Percentiles rank a stretch among this genome's conserved stretches.
phyloP scores from a whole-genome alignment of 129 eudicot genomes.

The Artemisia argyi region DNA sequence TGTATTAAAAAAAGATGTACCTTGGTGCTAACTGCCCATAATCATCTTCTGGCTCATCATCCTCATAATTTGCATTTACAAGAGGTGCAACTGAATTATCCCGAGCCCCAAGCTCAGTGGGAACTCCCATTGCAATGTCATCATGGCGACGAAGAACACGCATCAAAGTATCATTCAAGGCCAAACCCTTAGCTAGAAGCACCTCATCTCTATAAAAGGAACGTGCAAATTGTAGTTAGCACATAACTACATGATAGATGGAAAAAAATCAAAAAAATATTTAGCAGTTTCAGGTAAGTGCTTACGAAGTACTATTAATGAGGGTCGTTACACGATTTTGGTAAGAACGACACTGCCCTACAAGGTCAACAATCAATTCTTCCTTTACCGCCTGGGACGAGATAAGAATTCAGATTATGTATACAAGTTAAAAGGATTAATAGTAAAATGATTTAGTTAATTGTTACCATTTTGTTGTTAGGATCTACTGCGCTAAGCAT shows the following conservation, averaged over 20 bases:
- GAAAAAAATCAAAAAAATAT: neutral
- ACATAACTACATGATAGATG: neutral
- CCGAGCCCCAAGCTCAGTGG: constrained; percentile 1
- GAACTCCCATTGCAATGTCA: constrained; percentile 54
- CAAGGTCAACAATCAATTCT: constrained; percentile 89
- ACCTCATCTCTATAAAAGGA: constrained; percentile 49
- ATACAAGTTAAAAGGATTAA: neutral
- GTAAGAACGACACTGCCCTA: constrained; percentile 84
- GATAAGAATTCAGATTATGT: neutral
- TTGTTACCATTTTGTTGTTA: constrained; percentile 54
- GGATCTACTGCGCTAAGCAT: constrained; percentile 85
- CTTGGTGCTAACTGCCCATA: constrained; percentile 63
- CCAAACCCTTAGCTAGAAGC: constrained; percentile 59
- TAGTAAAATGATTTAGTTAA: neutral
- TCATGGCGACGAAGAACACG: constrained; percentile 67
- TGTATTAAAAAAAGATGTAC: constrained; percentile 27
- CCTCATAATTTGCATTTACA: constrained; percentile 66
- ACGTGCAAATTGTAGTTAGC: neutral
- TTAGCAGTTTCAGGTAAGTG: neutral
- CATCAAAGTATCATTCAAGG: constrained; percentile 67
- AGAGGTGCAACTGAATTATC: constrained; percentile 53
- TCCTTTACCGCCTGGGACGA: constrained; percentile 62
- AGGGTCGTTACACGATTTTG: constrained; percentile 86
- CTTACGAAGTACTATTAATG: constrained; percentile 78
- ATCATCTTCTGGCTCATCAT: constrained; percentile 80